Base-by-base conservation (phyloP, 192 early-diverging fungal species). In the Gamsiella multidivaricata region DNA sequence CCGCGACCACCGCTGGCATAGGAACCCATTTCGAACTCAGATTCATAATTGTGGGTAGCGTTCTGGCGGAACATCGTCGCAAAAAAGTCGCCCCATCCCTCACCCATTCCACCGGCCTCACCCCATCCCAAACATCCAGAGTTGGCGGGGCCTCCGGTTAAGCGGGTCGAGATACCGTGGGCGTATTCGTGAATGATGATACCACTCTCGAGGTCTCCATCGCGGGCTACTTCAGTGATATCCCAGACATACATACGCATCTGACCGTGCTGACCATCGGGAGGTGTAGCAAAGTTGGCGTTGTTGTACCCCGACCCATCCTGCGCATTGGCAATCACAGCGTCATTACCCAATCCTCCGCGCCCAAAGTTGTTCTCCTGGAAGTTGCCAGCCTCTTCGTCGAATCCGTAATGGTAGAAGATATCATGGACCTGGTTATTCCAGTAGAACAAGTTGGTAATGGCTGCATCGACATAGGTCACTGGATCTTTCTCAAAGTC, bases 191-290 rank as follows among this genome's bases (percentile, higher is more conserved):
- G 97, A 55, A 94, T 92, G 32, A 96, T 88, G 75, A 97, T 97
- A 50, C 95, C 95, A 39, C 90, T 90, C 84, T 96, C 95, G 51
- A 98, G 81, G 54, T 95, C 94, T 41, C 94, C 94, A 76, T 98
- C 96, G 33, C 95, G 82, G 66, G 83, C 69, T 8, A 94, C 91
- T 1, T 73, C 62, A 4, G 90, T 89, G 20, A 83, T 72, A 59
- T 94, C 91, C 96, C 96, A 98, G 3, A 94, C 87, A 58, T 94
- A 97, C 96, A 98, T 98, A 52, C 94, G 89, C 96, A 98, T 98
- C 67, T 91, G 85, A 31, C 91, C 91, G 57, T 88, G 87, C 78
- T 94, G 88, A 57, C 96, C 96, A 85, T 98, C 96, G 1, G 94
- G 95, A 22, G 95, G 95, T 29, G 97, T 96, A 10, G 94, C 94